Base-by-base conservation (phyloP, 2,329 filamentous ascomycete genomes). In the Lachnellula willkommii region DNA sequence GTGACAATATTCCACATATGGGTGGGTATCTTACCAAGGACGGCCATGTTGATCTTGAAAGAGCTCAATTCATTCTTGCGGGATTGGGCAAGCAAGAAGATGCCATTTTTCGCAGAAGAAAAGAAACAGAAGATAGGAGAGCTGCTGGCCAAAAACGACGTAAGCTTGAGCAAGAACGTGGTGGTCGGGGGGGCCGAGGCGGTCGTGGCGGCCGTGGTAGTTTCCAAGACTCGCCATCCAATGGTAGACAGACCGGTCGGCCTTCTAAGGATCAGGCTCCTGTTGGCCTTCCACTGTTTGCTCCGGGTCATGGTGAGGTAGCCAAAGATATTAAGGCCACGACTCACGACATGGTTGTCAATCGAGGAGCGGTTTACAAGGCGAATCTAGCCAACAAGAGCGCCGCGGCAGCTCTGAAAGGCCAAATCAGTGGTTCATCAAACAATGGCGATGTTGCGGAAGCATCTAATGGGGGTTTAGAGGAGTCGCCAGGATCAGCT, bases 11-110 rank as follows among this genome's bases (percentile, higher is more conserved):
- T 20, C 88, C 91, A 4, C 72, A 81, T 40, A 96, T 99, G 91
- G 92, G 91, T 47, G 94, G 94, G 12, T 99, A 96, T 71, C 81
- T 99, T 51, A 99, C 94, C 45, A 93, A 95, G 69, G 93, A 99
- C 73, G 94, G 94, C 2, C 86, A 89, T 65, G 91, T 97, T 58
- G 88, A 97, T 69, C 81, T 99, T 55, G 83, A 85, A 56, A 83
- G 89, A 65, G 92, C 91, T 9, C 94, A 99, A 69, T 79, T 87
- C 64, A 97, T 99, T 67, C 77, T 99, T 49, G 80, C 88, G 65
- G 93, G 91, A 1, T 79, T 99, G 20, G 94, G 90, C 1, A 93
- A 89, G 70, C 90, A 96, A 72, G 94, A 99, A 75, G 90, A 95
- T 70, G 85, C 84, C 14, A 99, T 99, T 56, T 99, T 99, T 74